Conservation (phyloP, 495 filamentous ascomycete species). For the Lichina pygmaea region DNA sequence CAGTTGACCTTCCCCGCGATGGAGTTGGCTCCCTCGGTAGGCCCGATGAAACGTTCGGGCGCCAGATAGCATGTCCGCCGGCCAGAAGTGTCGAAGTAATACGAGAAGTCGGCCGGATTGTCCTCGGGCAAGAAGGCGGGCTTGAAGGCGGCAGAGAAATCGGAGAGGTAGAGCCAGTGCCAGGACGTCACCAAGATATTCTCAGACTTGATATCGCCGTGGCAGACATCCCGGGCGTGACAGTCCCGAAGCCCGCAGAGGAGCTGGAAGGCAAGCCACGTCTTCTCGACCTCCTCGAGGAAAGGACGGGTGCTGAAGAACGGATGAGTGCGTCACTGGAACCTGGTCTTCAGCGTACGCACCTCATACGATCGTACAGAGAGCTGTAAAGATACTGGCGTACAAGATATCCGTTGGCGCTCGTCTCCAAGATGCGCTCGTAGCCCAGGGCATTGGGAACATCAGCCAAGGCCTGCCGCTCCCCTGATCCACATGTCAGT, state of each 20-base stretch:
- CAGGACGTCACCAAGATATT: conserved; percentile 92
- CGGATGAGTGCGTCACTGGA: not conserved
- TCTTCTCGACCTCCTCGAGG: conserved; percentile 92
- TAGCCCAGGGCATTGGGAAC: conserved; percentile 82
- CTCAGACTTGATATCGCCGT: conserved; percentile 97
- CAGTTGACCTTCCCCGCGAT: conserved; percentile 45
- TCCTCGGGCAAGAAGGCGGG: conserved; percentile 86
- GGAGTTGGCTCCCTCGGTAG: not conserved
- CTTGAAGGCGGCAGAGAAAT: conserved; percentile 91
- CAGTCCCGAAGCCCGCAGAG: conserved; percentile 82
- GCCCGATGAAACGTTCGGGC: conserved; percentile 62
- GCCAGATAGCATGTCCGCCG: conserved; percentile 89
- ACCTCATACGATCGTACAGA: conserved; percentile 85
- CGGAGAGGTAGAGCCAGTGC: conserved; percentile 96
- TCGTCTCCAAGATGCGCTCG: conserved; percentile 70
- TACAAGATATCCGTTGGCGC: conserved; percentile 78
- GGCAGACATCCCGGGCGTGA: conserved; percentile 70
- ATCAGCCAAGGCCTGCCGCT: conserved; percentile 50
- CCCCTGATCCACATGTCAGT: conserved; percentile 22
- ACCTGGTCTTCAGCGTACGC: conserved; percentile 1
- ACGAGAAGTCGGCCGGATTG: conserved; percentile 91
- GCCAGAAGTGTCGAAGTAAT: conserved; percentile 87
- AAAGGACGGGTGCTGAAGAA: conserved; percentile 65
- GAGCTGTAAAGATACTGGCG: conserved; percentile 91
- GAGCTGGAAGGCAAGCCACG: conserved; percentile 93